These are phyloP conservation scores for Tylopilus subfusipes DNA, from an alignment of 768 basidiomycete species.

Conservation along the genomic window DNA sequence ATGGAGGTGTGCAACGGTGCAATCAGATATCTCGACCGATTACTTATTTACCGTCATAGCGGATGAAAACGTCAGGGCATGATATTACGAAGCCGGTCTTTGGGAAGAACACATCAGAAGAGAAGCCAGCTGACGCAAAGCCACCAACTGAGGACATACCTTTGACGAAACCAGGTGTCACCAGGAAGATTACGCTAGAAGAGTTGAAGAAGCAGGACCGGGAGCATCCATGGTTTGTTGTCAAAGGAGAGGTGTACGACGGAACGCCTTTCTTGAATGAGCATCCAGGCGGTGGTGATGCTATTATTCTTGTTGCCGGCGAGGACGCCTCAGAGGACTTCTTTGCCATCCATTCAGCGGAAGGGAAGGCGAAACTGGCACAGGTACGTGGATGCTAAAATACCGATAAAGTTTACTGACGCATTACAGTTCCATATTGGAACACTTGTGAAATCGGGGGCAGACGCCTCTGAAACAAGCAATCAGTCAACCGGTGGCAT, in stretches of 20 bases:
- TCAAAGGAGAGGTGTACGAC: slow-evolving; percentile 55
- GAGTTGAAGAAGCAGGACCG: slow-evolving; percentile 41
- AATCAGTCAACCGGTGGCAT: slow-evolving; percentile 6
- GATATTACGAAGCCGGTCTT: slow-evolving; percentile 45
- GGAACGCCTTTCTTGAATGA: slow-evolving; percentile 48
- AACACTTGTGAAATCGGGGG: slow-evolving; percentile 32
- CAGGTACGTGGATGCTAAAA: slow-evolving; percentile 27
- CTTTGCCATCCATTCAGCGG: slow-evolving; percentile 57
- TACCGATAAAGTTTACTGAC: slow-evolving; percentile 5
- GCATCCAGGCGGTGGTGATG: slow-evolving; percentile 57
- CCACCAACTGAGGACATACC: slow-evolving; percentile 21
- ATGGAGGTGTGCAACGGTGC: slow-evolving; percentile 41
- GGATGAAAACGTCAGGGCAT: slow-evolving; percentile 43
- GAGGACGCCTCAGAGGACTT: slow-evolving; percentile 64
- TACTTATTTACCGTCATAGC: slow-evolving; percentile 18
- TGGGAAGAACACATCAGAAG: slow-evolving; percentile 2
- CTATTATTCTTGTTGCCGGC: slow-evolving; percentile 53
- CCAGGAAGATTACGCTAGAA: slow-evolving; percentile 40
- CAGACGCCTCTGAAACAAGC: neutral
- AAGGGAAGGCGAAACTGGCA: slow-evolving; percentile 43
- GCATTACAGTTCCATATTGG: slow-evolving; percentile 44
- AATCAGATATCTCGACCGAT: neutral
- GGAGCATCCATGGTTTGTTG: slow-evolving; percentile 47
- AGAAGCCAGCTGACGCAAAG: neutral
- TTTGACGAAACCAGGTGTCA: slow-evolving; percentile 46